Evolutionary conservation across 768 basidiomycete species (phyloP).

Genomic region (Mrakia blollopis): DNA sequence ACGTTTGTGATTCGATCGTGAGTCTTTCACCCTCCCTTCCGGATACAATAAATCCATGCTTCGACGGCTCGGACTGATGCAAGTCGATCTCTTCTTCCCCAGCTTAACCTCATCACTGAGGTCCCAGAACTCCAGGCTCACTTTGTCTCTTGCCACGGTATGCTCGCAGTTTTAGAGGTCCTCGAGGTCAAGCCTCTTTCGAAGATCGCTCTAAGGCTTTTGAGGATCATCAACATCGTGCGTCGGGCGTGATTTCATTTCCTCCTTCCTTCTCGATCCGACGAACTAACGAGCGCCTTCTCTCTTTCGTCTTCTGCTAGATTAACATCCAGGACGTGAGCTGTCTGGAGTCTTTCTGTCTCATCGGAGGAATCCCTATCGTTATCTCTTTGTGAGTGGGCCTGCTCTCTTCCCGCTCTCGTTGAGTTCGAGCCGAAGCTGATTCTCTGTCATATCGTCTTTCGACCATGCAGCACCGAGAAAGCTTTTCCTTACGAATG

Average conservation of each 20-base stretch:
- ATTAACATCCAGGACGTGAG: constrained; percentile 64
- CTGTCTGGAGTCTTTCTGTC: constrained; percentile 88
- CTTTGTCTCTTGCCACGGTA: constrained; percentile 85
- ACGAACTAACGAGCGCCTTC: background rate
- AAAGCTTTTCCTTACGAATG: constrained; percentile 92
- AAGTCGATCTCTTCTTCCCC: background rate
- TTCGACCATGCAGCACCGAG: constrained; percentile 53
- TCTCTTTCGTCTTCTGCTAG: constrained; percentile 36
- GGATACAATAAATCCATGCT: background rate
- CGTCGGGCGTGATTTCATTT: no score
- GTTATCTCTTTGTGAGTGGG: constrained; percentile 71
- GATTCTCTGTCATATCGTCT: background rate
- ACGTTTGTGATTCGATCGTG: constrained; percentile 84
- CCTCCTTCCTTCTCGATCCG: background rate
- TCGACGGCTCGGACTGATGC: background rate
- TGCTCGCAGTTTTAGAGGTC: constrained; percentile 90
- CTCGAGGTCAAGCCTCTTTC: constrained; percentile 79
- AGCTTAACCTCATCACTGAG: constrained; percentile 73
- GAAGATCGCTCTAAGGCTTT: constrained; percentile 75
- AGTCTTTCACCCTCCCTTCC: constrained; percentile 37
- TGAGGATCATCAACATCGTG: constrained; percentile 86
- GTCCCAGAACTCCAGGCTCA: constrained; percentile 81
- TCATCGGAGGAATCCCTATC: constrained; percentile 82
- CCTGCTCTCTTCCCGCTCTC: background rate
- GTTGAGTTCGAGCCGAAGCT: background rate